A percentile compares a stretch with the other conserved stretches of the same genome.
These are phyloP conservation scores for Pseudogymnoascus sp. DNA, from an alignment of 2,329 filamentous ascomycete genomes.

Conservation along the genomic window DNA sequence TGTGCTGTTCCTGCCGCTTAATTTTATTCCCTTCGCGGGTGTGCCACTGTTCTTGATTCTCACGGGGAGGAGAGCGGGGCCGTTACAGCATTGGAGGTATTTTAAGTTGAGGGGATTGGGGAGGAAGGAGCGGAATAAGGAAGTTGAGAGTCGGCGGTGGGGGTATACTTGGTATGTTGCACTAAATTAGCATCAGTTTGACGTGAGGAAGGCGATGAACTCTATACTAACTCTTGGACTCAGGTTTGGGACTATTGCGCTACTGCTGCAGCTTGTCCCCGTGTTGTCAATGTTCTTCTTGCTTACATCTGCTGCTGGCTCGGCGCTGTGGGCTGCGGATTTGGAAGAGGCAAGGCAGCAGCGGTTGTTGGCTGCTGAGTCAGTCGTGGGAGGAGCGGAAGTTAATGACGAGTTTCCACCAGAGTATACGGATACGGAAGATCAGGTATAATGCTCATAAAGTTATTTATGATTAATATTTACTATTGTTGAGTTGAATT, in stretches of 20 bases:
- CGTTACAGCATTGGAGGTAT: constrained; percentile 84
- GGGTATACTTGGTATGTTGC: constrained; percentile 69
- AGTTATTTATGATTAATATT: background rate
- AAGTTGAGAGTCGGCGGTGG: constrained; percentile 59
- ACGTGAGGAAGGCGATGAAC: background rate
- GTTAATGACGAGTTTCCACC: constrained; percentile 7
- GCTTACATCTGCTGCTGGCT: constrained; percentile 74
- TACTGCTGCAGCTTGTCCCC: constrained; percentile 80
- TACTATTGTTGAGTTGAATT: background rate
- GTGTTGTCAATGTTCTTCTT: constrained; percentile 91
- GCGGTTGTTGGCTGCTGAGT: background rate
- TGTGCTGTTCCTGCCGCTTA: constrained; percentile 68
- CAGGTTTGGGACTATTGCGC: constrained; percentile 74
- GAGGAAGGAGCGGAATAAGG: constrained; percentile 63
- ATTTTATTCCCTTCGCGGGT: constrained; percentile 76
- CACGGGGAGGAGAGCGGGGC: constrained; percentile 79
- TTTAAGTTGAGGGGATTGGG: constrained; percentile 70
- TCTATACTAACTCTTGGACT: background rate
- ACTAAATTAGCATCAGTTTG: background rate
- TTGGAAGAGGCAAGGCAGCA: constrained; percentile 48
- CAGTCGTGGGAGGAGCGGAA: background rate
- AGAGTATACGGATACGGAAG: constrained; percentile 1
- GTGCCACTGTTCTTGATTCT: constrained; percentile 79
- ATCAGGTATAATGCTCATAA: constrained; percentile 3
- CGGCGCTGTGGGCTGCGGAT: constrained; percentile 76